Conservation (phyloP, 208 protist species). For the Entamoeba nuttalli region DNA sequence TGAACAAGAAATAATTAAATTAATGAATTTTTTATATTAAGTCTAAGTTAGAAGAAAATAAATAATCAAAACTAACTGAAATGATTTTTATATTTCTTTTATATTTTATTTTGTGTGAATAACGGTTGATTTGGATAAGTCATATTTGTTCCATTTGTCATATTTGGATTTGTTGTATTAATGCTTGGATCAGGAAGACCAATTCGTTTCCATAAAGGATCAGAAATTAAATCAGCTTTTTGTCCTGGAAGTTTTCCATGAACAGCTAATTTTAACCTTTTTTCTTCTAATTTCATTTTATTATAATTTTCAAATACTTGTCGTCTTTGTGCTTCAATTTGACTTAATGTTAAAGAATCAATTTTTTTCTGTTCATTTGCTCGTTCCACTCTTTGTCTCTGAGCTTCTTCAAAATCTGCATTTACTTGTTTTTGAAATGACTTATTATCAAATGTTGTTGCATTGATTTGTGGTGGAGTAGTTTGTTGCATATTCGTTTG, state of each 20-base stretch:
- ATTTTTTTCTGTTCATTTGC: not conserved
- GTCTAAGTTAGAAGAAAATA: too few species aligned
- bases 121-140: too few species aligned
- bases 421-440: not conserved
- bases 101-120: too few species aligned
- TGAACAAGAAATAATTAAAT: too few species aligned
- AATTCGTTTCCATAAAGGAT: not conserved
- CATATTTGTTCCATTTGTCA: not conserved
- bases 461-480: too few species aligned
- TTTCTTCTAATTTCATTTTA: not conserved
- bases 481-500: too few species aligned
- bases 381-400: not conserved
- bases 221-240: not conserved
- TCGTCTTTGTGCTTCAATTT: not conserved
- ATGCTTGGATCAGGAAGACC: not conserved
- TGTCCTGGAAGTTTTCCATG: not conserved
- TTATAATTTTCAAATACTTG: not conserved
- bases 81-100: too few species aligned
- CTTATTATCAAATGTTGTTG: not conserved
- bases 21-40: too few species aligned
- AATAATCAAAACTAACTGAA: too few species aligned
- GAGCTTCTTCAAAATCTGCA: not conserved
- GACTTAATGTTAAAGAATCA: not conserved
- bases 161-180: not conserved
- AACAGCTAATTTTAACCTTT: not conserved